Conservation (phyloP, 2,329 filamentous ascomycete species). For the Blastomyces emzantsi region DNA sequence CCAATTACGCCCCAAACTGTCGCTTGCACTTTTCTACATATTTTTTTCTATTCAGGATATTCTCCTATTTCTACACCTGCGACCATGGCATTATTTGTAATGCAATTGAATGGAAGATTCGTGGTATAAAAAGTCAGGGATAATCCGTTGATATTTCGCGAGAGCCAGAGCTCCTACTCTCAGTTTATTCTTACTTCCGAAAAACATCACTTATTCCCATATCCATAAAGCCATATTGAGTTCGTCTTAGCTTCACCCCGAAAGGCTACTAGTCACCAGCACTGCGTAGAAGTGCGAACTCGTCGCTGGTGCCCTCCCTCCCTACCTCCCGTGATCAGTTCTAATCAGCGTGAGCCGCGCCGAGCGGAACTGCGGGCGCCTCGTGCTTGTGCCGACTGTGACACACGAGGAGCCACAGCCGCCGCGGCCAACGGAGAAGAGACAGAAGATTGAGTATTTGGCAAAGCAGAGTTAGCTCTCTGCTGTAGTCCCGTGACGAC, state of each 20-base stretch:
- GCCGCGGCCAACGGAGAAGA: background rate
- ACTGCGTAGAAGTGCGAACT: slow-evolving; percentile 6
- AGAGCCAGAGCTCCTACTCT: background rate
- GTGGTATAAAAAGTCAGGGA: background rate
- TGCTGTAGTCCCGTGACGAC: background rate
- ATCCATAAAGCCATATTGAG: background rate
- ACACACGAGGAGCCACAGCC: too few species aligned
- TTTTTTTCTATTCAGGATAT: background rate
- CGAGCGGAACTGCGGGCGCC: background rate
- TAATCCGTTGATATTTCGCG: background rate
- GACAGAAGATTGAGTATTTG: background rate
- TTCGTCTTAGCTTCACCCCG: slow-evolving; percentile 6
- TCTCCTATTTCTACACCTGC: background rate
- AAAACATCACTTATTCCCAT: background rate
- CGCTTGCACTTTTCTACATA: background rate
- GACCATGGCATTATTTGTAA: background rate
- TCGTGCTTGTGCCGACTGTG: background rate
- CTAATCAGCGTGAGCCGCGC: slow-evolving; percentile 1
- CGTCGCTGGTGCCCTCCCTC: slow-evolving; percentile 4
- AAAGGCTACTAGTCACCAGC: slow-evolving; percentile 6
- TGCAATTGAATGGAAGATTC: background rate
- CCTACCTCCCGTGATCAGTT: background rate
- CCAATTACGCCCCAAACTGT: background rate
- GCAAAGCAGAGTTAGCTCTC: background rate
- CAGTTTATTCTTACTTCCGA: background rate